phyloP scores from a whole-genome alignment of 176 grass and related monocot species.

The bread wheat (Triticum aestivum) region IWGSC_CS_RefSeq_v2.1 NC_057805.1:292263477-292263976 shows the following conservation, averaged over 20 bases:
- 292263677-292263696: not conserved
- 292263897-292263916: not conserved
- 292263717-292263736: not conserved
- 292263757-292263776: slow-evolving; percentile 39
- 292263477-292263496: no score
- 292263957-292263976: slow-evolving; percentile 8
- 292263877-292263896: not conserved
- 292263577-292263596: no score
- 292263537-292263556: no score
- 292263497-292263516: no score
- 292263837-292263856: slow-evolving; percentile 34
- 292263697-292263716: slow-evolving; percentile 27
- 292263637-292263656: not conserved
- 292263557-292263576: no score
- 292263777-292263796: slow-evolving; percentile 33
- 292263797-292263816: slow-evolving; percentile 11
- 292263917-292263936: slow-evolving; percentile 25
- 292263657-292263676: not conserved
- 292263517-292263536: no score
- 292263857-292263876: not conserved
- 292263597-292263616: no score
- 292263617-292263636: no score
- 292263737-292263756: slow-evolving; percentile 31
- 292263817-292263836: slow-evolving; percentile 41
- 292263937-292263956: slow-evolving; percentile 29